Evolutionary conservation across 169 alveolate genomes (phyloP), one percentile per base, ranked within the genome.

Genomic region (Amoebophrya sp.): DNA sequence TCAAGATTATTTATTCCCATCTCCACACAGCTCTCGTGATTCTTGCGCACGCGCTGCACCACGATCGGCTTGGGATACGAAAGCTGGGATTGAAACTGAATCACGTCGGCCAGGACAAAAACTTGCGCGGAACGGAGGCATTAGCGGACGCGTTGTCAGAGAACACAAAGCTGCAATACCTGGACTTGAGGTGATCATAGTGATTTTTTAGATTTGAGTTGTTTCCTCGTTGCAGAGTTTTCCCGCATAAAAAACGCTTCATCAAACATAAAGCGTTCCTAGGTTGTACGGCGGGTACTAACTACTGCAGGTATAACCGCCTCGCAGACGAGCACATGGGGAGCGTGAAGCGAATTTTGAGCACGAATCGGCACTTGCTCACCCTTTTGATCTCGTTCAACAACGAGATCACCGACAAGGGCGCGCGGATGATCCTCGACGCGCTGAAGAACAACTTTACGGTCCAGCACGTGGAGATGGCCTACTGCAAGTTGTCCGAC

Each of bases 181-280:
- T 66, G 83, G 83, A 66, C 83, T 25, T 66, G 35, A 18, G 83
- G 83, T 66, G n/a, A n/a, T n/a, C n/a, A n/a, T n/a, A n/a, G n/a
- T n/a, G n/a, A n/a, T n/a, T n/a, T n/a, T n/a, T n/a, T n/a, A n/a
- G n/a, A n/a, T n/a, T n/a, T n/a, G n/a, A n/a, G n/a, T n/a, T n/a
- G n/a, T n/a, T n/a, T n/a, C n/a, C n/a, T n/a, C n/a, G n/a, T n/a
- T n/a, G n/a, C n/a, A n/a, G n/a, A n/a, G n/a, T n/a, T n/a, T n/a
- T n/a, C n/a, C n/a, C n/a, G n/a, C n/a, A n/a, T n/a, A n/a, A n/a
- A n/a, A n/a, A n/a, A n/a, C n/a, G n/a, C n/a, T n/a, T n/a, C n/a
- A n/a, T n/a, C n/a, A n/a, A n/a, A n/a, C n/a, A n/a, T n/a, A n/a
- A n/a, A n/a, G n/a, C n/a, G n/a, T n/a, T n/a, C n/a, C n/a, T n/a